Base-by-base conservation (phyloP, 2,329 filamentous ascomycete genomes). In the Uncinocarpus reesii region DNA sequence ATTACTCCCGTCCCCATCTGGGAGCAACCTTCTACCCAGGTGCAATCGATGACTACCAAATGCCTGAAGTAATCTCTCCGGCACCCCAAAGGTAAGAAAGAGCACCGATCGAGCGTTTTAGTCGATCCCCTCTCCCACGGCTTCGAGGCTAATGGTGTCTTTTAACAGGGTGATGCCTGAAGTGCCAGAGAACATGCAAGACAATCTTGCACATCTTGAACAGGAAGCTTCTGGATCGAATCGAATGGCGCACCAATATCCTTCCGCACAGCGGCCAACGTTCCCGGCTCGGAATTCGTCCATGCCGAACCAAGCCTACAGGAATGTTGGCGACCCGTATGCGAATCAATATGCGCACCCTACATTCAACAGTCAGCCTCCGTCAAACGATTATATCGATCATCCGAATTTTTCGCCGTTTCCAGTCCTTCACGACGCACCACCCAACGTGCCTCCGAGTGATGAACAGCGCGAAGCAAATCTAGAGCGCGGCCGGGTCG, bases 161-260 rank as follows among this genome's bases (percentile, higher is more conserved):
- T 51, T 44, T 55, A 63, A 57, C 67, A 94, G 87, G 72, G 80
- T 93, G 62, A 95, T 90, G 81, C 86, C 87, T 65, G 88, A 95
- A 75, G 88, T 95, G 56, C 87, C 90, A 57, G 85, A 90, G 69
- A 90, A 95, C 69, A 95, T 98, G 79, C 88, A 95, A 71, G 83
- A 94, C 62, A 90, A 86, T 68, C 78, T 98, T 56, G 85, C 90
- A 61, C 83, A 89, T 66, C 80, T 98, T 71, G 89, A 95, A 74
- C 76, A 88, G 52, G 82, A 88, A 72, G 83, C 84, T 52, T 60
- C 61, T 47, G 61, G 60, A 42, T 60, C 70, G 67, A 71, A 76
- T 72, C 68, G 68, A 68, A 61, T 68, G 62, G 41, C 58, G 50
- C 57, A 57, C 32, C 28, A 36, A 13, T 62, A 65, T 40, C 60